Evolutionary conservation across 2,329 filamentous ascomycete genomes (phyloP).

Genomic region (Aspergillus pseudoterreus): DNA sequence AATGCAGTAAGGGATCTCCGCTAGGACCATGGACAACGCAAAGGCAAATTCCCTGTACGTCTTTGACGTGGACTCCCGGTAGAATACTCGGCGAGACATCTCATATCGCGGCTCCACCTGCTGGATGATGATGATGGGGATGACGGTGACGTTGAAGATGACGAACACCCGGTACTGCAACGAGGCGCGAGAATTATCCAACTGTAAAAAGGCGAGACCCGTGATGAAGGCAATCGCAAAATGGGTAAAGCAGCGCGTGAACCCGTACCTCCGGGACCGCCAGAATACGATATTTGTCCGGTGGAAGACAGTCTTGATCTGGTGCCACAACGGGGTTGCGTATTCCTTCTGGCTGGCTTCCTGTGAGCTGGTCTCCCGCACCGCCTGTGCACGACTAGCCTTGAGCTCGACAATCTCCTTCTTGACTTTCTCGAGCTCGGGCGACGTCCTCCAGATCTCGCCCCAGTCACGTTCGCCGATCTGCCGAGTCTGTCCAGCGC

Average conservation of each 20-base stretch:
- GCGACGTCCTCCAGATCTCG: conserved; percentile 71
- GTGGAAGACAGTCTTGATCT: conserved; percentile 69
- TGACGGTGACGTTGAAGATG: conserved; percentile 80
- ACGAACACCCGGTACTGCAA: conserved; percentile 85
- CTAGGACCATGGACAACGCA: conserved; percentile 70
- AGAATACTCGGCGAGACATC: conserved; percentile 74
- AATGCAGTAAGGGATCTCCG: conserved; percentile 79
- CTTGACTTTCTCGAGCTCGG: conserved; percentile 66
- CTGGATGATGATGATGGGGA: conserved; percentile 76
- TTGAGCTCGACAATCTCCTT: conserved; percentile 65
- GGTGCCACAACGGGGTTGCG: conserved; percentile 73
- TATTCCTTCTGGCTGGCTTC: conserved; percentile 66
- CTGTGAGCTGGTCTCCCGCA: conserved; percentile 34
- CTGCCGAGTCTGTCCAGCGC: conserved; percentile 68
- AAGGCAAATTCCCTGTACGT: conserved; percentile 82
- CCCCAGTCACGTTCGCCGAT: conserved; percentile 75
- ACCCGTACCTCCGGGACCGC: conserved; percentile 84
- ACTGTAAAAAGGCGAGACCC: conserved; percentile 73
- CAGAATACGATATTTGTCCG: conserved; percentile 78
- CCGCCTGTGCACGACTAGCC: conserved; percentile 51
- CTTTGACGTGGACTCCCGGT: conserved; percentile 80
- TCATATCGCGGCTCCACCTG: conserved; percentile 85
- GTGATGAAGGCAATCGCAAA: conserved; percentile 73
- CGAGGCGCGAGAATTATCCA: conserved; percentile 70
- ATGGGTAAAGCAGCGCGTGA: conserved; percentile 83